Evolutionary conservation across 75 land plant genomes (phyloP).

Genomic region (Pinus taeda): DNA sequence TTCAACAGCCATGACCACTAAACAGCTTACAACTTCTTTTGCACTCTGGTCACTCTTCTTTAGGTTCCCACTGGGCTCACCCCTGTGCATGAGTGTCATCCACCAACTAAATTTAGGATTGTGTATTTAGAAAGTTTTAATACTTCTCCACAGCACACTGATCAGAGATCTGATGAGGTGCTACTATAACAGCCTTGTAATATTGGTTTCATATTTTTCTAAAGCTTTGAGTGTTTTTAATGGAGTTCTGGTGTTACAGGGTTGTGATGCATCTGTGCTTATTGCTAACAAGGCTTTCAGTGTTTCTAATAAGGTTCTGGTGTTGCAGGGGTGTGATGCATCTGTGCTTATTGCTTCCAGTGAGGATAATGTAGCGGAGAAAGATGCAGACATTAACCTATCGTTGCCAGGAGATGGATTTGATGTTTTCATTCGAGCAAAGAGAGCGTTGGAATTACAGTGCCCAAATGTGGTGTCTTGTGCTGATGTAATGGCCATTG

Average conservation of each 20-base stretch:
- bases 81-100: no score
- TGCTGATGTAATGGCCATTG: slow-evolving; percentile 28
- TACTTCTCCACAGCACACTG: no score
- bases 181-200: no score
- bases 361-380: slow-evolving; percentile 33
- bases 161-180: no score
- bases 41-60: no score
- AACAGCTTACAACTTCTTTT: no score
- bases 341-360: slow-evolving; percentile 49
- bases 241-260: slow-evolving; percentile 8
- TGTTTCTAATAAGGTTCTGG: neutral
- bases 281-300: slow-evolving; percentile 25
- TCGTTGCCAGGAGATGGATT: slow-evolving; percentile 36
- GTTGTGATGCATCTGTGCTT: slow-evolving; percentile 42
- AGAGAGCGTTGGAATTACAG: slow-evolving; percentile 19
- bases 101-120: no score
- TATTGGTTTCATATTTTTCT: no score
- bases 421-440: slow-evolving; percentile 20
- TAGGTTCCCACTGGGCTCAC: no score
- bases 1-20: no score
- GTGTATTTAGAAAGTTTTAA: no score
- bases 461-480: slow-evolving; percentile 36
- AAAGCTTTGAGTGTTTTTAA: no score
- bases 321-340: slow-evolving; percentile 29
- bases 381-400: slow-evolving; percentile 48